Base-by-base conservation (phyloP, 2,329 filamentous ascomycete genomes). In the Arachnopeziza araneosa region DNA sequence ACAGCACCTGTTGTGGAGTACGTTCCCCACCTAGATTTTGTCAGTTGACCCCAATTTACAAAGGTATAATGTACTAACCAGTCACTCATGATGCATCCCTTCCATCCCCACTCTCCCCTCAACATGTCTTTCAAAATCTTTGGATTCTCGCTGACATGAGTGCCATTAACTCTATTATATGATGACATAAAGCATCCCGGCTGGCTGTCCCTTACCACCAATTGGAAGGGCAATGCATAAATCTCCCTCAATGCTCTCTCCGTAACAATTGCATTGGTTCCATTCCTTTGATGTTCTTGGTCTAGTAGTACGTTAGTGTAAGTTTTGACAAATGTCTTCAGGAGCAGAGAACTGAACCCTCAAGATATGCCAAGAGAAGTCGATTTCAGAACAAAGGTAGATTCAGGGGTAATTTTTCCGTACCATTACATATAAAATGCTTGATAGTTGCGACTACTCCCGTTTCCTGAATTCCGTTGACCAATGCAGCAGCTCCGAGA, bases 1-100 rank as follows among this genome's bases (percentile, higher is more conserved):
- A 76, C 73, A 8, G 81, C 76, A 49, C 79, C 77, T 0, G 78
- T 77, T 5, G 80, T 82, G 62, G 77, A 81, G 68, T 85, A 85
- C 1, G 78, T 82, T 59, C 81, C 83, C 65, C 65, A 74, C 69
- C 69, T 71, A 44, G 3, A n/a, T 21, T 30, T 51, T 12, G 57
- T 64, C 22, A 60, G 32, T 55, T 19, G 17, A 44, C 6, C 12
- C 17, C 6, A 44, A 7, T 30, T 44, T 5, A 44, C 3, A 19
- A 17, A 14, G 36, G 2, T 44, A 7, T 4, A n/a, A 44, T 52
- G 14, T 4, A 72, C 72, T 44, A 70, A 76, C 78, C 78, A 80
- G 64, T 80, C 78, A 64, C 76, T 79, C 73, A 80, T 78, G 5
- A 79, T 70, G 8, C 78, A 65, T 0, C 78, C 78, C 3, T 78